These are phyloP conservation scores for Chaetomium cochliodes DNA, from an alignment of 495 filamentous ascomycete genomes.

Conservation along the genomic window DNA sequence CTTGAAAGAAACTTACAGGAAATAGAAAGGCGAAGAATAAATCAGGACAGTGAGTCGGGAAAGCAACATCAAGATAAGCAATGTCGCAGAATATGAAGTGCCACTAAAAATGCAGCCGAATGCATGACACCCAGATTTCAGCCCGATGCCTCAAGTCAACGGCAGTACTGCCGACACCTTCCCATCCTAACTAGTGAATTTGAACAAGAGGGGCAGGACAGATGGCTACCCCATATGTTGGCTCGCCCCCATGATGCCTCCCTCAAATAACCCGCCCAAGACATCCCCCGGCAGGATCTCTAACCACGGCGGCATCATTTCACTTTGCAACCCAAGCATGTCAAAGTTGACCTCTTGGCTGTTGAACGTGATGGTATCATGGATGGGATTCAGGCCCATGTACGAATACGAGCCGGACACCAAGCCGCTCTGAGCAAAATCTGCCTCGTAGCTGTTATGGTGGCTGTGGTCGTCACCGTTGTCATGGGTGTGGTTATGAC, in stretches of 20 bases:
- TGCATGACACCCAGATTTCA: background rate
- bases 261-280: slow-evolving; percentile 30
- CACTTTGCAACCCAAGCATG: slow-evolving; percentile 30
- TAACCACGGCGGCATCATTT: slow-evolving; percentile 38
- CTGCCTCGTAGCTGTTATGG: slow-evolving; percentile 29
- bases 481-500: slow-evolving; percentile 19
- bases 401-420: slow-evolving; percentile 45
- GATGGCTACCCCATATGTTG: slow-evolving; percentile 15
- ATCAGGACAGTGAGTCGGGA: background rate
- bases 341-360: slow-evolving; percentile 67
- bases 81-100: background rate
- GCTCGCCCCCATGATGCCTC: slow-evolving; percentile 17
- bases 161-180: background rate
- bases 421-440: slow-evolving; percentile 43
- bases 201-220: background rate
- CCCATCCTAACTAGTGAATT: no score
- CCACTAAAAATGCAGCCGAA: slow-evolving; percentile 6
- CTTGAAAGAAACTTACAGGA: background rate
- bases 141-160: background rate
- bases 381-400: slow-evolving; percentile 41
- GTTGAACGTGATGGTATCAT: slow-evolving; percentile 63
- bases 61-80: background rate
- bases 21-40: background rate
- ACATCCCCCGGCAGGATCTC: slow-evolving; percentile 33
- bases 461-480: background rate